Evolutionary conservation across 805 yeast genomes (phyloP), one percentile per base, ranked within the genome.

Genomic region (Candida stauntonica): DNA sequence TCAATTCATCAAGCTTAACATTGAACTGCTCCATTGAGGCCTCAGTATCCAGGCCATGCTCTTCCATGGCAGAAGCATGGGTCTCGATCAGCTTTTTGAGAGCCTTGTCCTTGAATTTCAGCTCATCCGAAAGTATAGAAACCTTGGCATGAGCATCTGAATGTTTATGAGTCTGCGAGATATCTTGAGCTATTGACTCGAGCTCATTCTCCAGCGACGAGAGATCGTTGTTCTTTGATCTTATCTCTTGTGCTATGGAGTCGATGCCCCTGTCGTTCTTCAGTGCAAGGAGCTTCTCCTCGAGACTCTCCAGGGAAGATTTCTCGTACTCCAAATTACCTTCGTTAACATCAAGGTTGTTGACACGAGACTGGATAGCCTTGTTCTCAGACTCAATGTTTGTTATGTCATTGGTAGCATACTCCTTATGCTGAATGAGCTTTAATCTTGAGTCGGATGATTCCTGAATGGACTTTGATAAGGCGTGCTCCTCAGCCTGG

Each of bases 91-190:
- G 44, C 13, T 62, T 58, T 0, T 52, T 38, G 6, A 66, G 35
- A 2, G 63, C 61, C 5, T 46, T 47, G 12, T 51, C 47, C 32
- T 63, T 67, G 27, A 61, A 52, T 2, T 41, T 51, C 2, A 56
- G 47, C 9, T 73, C 67, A 23, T 73, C 77, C 16, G 55, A 52
- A 23, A 73, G 46, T 14, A 79, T 51, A 0, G 70, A 64, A 4
- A 77, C 51, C 45, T 73, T 77, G 1, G 86, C 81, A 44, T 73
- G 64, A 3, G 69, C 50, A 34, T 79, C 88, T 1, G 83, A 66
- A 51, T 76, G 81, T 48, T 72, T 70, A 48, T 75, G 80, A 4
- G 74, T 68, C 13, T 63, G 60, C 5, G 73, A 53, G 12, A 85
- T 64, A 16, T 75, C 70, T 14, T 67, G 67, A 39, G 73, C 72